Evolutionary conservation across 257 asterid species (phyloP).

Genomic region (Solanum arcanum): DNA sequence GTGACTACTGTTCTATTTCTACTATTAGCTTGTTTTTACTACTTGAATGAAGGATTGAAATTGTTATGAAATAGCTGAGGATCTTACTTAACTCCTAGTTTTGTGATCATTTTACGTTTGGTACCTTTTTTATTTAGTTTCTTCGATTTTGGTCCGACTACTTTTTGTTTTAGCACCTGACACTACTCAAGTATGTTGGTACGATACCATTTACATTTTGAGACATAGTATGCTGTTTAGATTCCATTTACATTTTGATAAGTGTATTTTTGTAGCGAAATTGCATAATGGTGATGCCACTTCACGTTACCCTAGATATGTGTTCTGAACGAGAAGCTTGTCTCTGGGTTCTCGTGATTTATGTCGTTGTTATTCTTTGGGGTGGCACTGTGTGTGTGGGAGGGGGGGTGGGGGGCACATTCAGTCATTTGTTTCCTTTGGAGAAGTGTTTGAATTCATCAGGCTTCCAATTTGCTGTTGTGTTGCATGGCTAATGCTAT

Average conservation of each 20-base stretch:
- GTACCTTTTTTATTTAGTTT: not conserved
- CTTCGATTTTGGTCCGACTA: not conserved
- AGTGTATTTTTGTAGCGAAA: not conserved
- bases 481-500: not conserved
- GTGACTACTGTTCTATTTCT: slow-evolving; percentile 12
- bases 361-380: not conserved
- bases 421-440: not conserved
- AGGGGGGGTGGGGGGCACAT: not conserved
- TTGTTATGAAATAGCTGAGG: not conserved
- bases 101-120: not conserved
- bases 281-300: not conserved
- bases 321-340: not conserved
- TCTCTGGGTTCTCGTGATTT: not conserved
- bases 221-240: not conserved
- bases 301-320: not conserved
- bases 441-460: not conserved
- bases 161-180: not conserved
- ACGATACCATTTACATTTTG: not conserved
- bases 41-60: not conserved
- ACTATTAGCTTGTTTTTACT: not conserved
- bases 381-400: not conserved
- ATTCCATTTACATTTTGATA: not conserved
- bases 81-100: not conserved
- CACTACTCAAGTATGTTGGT: not conserved
- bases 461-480: not conserved